phyloP scores from a whole-genome alignment of 257 asterid genomes.

The Mentha longifolia region DNA sequence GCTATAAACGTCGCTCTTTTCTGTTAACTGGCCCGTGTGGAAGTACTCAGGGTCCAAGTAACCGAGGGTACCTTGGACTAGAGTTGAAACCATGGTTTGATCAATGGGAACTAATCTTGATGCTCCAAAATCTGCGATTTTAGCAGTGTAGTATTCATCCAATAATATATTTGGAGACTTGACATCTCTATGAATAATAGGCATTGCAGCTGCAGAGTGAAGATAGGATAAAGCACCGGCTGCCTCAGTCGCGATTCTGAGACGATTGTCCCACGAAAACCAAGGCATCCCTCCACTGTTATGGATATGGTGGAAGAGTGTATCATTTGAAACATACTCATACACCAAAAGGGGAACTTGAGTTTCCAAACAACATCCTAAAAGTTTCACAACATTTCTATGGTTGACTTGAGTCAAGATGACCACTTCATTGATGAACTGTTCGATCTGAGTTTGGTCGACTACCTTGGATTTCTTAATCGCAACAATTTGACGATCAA shows the following conservation, averaged over 20 bases:
- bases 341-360: conserved; percentile 59
- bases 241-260: no score
- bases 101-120: conserved; percentile 58
- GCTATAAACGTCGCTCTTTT: conserved; percentile 68
- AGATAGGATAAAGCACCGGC: no score
- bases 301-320: no score
- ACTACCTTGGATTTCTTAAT: conserved; percentile 54
- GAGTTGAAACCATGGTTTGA: conserved; percentile 54
- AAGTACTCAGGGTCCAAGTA: conserved; percentile 70
- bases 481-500: conserved; percentile 47
- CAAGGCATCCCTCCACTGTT: no score
- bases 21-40: conserved; percentile 50
- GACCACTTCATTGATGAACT: conserved; percentile 67
- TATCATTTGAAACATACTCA: conserved; percentile 49
- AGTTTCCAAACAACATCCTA: conserved; percentile 64
- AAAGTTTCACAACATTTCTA: conserved; percentile 58
- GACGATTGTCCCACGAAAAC: no score
- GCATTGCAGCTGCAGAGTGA: no score
- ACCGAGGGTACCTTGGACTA: conserved; percentile 65
- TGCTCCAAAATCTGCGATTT: conserved; percentile 64
- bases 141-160: conserved; percentile 48
- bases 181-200: no score
- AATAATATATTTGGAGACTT: conserved; percentile 56
- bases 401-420: conserved; percentile 65
- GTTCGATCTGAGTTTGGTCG: conserved; percentile 61